Evolutionary conservation across 345 rosid species (phyloP), one percentile per base, ranked within the genome.

Genomic region (Stellera chamaejasme): DNA sequence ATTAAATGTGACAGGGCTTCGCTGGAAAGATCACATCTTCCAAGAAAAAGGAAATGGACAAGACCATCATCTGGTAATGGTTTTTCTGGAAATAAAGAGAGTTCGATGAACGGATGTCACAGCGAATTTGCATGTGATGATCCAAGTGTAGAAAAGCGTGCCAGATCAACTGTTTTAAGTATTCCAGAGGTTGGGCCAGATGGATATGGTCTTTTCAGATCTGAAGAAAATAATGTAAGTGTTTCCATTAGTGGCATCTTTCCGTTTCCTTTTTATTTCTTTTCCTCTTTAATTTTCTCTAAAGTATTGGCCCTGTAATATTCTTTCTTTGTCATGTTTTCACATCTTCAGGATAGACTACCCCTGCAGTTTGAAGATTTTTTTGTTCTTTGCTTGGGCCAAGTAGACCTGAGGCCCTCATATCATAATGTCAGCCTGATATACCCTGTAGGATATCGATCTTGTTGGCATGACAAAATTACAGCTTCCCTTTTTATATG

Each of bases 381-480:
- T 63, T 87, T 78, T 72, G 73, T 89, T 80, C 77, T 93, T 41
- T 82, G 94, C 51, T 80, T 80, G 78, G 99, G 99, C 57, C 64
- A 59, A 66, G 71, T 89, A 60, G 96, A 93, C 66, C 54, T 13
- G 63, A 93, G 96, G 64, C 88, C 89, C 69, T 65, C 85, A 41
- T 93, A 89, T 77, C 99, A 93, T 70, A 72, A 72, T 68, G 74
- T 48, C 52, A 69, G 69, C 65, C 50, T 66, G 69, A 83, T 87
- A 58, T 87, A 73, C 72, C 99, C 99, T 43, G 62, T 89, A 71
- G 94, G 99, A 28, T 93, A 77, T 69, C 82, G 79, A 65, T 87
- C 96, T 48, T 93, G 91, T 75, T 93, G 99, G 99, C 99, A 93
- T 73, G 99, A 93, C 71, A 89, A 80, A 67, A 70, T 84, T 70